Evolutionary conservation across 352 stramenopile genomes (phyloP).

Genomic region (Blastocystis sp.): DNA sequence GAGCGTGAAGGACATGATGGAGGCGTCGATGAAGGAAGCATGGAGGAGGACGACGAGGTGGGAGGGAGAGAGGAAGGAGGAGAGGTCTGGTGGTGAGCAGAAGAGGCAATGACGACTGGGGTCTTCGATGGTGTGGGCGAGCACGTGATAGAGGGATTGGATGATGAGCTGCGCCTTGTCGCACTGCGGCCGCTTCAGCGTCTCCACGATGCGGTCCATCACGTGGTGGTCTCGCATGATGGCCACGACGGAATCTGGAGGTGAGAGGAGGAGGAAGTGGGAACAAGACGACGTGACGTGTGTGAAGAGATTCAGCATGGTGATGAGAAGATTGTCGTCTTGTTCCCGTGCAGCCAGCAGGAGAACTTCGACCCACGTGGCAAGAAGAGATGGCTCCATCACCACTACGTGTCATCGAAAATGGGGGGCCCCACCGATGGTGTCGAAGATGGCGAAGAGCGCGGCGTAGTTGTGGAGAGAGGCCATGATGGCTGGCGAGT

Average conservation of each 20-base stretch:
- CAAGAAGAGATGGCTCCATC: background rate
- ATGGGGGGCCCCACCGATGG: background rate
- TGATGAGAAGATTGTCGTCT: background rate
- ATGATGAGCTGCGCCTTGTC: background rate
- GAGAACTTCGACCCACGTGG: background rate
- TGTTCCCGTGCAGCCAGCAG: background rate
- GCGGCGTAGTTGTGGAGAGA: background rate
- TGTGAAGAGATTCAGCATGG: too few relatives aligned
- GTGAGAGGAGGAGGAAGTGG: too few relatives aligned
- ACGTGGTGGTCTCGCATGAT: too few relatives aligned
- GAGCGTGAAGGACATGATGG: background rate
- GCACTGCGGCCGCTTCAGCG: background rate
- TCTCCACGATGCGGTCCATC: too few relatives aligned
- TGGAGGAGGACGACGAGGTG: background rate
- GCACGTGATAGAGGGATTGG: background rate
- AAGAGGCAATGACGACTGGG: background rate
- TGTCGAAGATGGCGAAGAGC: constrained; percentile 38
- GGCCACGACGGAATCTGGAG: too few relatives aligned
- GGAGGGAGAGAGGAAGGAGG: constrained; percentile 6
- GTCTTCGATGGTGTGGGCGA: background rate
- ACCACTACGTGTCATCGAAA: background rate
- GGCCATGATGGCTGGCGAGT: too few relatives aligned
- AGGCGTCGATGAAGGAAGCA: background rate
- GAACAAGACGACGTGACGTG: too few relatives aligned
- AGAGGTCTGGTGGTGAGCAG: background rate